A percentile compares a stretch with the other conserved stretches of the same genome.
These are phyloP conservation scores for Ascochyta koolunga DNA, from an alignment of 2,329 filamentous ascomycete species.

Conservation along the genomic window DNA sequence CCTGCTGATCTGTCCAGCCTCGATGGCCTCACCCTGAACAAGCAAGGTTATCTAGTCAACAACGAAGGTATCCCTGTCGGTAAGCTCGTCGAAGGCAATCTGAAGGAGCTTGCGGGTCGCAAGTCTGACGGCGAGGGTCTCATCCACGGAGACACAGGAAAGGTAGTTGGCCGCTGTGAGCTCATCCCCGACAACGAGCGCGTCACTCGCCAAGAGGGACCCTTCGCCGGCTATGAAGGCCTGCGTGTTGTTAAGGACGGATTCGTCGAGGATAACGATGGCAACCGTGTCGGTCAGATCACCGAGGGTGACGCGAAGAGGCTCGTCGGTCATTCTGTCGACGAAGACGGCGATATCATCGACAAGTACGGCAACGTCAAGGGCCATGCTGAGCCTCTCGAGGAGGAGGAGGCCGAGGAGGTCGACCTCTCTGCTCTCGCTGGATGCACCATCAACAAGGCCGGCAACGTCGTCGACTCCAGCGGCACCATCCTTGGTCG, in stretches of 20 bases:
- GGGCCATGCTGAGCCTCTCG: constrained; percentile 63
- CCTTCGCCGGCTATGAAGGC: constrained; percentile 70
- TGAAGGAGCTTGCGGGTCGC: constrained; percentile 62
- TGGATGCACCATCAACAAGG: constrained; percentile 68
- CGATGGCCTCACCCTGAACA: constrained; percentile 62
- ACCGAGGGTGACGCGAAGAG: constrained; percentile 73
- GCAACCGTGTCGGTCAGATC: constrained; percentile 75
- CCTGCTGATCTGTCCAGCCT: constrained; percentile 59
- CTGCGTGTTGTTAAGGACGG: constrained; percentile 72
- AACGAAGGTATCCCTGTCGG: constrained; percentile 61
- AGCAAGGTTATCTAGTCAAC: constrained; percentile 63
- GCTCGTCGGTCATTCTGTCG: constrained; percentile 74
- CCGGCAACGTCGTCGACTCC: constrained; percentile 65
- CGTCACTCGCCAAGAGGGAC: constrained; percentile 65
- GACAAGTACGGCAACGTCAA: constrained; percentile 74
- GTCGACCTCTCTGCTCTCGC: constrained; percentile 65
- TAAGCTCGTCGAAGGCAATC: constrained; percentile 62
- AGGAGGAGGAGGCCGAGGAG: constrained; percentile 56
- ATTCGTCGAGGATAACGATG: constrained; percentile 77
- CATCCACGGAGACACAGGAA: constrained; percentile 62
- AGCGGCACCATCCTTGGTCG: constrained; percentile 65
- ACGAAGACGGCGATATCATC: constrained; percentile 81
- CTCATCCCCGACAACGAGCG: constrained; percentile 64
- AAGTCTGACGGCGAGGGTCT: constrained; percentile 62
- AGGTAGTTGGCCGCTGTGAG: constrained; percentile 63